phyloP scores from a whole-genome alignment of 805 yeast genomes.

The Kluyveromyces nonfermentans region DNA sequence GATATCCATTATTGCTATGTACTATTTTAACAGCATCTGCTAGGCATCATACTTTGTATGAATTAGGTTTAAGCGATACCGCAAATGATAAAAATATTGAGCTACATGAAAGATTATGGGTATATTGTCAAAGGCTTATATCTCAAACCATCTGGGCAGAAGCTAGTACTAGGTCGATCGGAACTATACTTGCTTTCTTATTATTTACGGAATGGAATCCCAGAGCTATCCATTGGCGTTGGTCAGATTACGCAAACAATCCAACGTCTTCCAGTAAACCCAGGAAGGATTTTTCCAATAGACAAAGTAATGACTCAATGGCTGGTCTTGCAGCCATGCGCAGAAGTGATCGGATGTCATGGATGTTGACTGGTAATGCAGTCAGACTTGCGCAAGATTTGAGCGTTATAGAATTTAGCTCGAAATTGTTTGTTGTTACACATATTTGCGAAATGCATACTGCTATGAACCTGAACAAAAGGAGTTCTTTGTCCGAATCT shows the following conservation, averaged over 20 bases:
- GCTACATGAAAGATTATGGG: slow-evolving; percentile 76
- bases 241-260: slow-evolving; percentile 73
- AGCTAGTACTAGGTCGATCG: slow-evolving; percentile 77
- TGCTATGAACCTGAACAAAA: slow-evolving; percentile 70
- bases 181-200: slow-evolving; percentile 76
- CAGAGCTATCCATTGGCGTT: slow-evolving; percentile 81
- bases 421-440: slow-evolving; percentile 71
- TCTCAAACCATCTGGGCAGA: slow-evolving; percentile 93
- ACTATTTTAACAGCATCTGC: slow-evolving; percentile 75
- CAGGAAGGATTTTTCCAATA: slow-evolving; percentile 10
- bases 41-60: slow-evolving; percentile 57
- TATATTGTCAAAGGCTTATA: slow-evolving; percentile 68
- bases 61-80: slow-evolving; percentile 29
- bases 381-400: slow-evolving; percentile 80
- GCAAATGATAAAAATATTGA: slow-evolving; percentile 38
- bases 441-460: slow-evolving; percentile 77
- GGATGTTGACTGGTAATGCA: slow-evolving; percentile 88
- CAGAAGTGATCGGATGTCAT: slow-evolving; percentile 81
- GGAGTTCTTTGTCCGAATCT: slow-evolving; percentile 69
- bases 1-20: slow-evolving; percentile 73
- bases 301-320: slow-evolving; percentile 37
- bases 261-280: slow-evolving; percentile 29
- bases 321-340: slow-evolving; percentile 81
- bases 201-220: slow-evolving; percentile 94
- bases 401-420: slow-evolving; percentile 65